Evolutionary conservation across 2,329 filamentous ascomycete species (phyloP).

Genomic region (Talaromyces sp.): DNA sequence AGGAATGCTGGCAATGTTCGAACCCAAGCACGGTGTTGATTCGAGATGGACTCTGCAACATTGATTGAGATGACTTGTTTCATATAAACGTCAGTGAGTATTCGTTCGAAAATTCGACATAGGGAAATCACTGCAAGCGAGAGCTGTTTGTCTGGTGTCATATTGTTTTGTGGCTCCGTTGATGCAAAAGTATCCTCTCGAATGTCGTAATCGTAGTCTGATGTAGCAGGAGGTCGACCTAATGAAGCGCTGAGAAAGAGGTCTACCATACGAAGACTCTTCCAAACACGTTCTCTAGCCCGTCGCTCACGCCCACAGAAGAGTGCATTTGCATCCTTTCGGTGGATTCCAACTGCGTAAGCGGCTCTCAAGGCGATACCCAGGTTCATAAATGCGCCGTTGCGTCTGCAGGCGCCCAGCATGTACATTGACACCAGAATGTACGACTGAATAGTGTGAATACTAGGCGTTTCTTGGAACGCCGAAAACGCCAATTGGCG

Average conservation of each 20-base stretch:
- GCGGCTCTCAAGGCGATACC: conserved; percentile 56
- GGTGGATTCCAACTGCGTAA: conserved; percentile 56
- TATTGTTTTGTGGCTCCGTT: conserved; percentile 19
- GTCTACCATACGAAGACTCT: conserved; percentile 55
- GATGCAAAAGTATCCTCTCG: conserved; percentile 37
- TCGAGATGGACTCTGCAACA: conserved; percentile 46
- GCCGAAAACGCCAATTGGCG: conserved; percentile 49
- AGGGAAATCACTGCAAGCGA: conserved; percentile 52
- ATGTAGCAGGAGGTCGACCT: conserved; percentile 57
- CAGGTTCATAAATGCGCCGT: conserved; percentile 57
- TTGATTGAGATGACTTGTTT: conserved; percentile 46
- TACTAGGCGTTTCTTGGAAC: conserved; percentile 53
- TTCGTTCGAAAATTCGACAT: conserved; percentile 47
- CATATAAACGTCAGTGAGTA: conserved; percentile 48
- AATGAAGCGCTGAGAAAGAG: conserved; percentile 55
- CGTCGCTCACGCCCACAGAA: conserved; percentile 48
- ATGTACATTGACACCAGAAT: conserved; percentile 56
- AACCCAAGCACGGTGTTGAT: conserved; percentile 48
- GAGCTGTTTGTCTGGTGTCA: conserved; percentile 43
- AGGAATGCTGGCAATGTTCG: conserved; percentile 47
- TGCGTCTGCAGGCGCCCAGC: conserved; percentile 55
- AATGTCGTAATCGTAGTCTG: conserved; percentile 52
- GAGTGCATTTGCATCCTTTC: conserved; percentile 55
- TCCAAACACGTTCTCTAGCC: conserved; percentile 55
- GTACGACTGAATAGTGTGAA: conserved; percentile 56